Conservation (phyloP, 805 yeast genomes). For the Candida xyloterini region DNA sequence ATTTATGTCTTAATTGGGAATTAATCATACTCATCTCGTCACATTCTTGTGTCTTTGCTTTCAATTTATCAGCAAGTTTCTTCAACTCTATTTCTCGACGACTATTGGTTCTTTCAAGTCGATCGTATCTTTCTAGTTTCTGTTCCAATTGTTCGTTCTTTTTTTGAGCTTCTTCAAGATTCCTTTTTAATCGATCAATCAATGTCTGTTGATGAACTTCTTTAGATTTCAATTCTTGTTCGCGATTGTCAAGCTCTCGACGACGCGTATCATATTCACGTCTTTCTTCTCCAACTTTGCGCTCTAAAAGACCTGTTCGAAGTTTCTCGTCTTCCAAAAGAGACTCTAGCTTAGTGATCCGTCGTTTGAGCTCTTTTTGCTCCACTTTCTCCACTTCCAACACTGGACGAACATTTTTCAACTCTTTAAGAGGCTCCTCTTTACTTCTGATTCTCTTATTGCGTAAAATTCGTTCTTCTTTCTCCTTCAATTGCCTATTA, state of each 20-base stretch:
- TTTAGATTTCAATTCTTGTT: conserved; percentile 1
- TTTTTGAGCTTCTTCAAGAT: not conserved
- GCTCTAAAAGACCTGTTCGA: conserved; percentile 4
- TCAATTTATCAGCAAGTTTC: not conserved
- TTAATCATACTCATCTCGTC: not conserved
- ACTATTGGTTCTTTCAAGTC: not conserved
- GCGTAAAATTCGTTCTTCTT: conserved; percentile 16
- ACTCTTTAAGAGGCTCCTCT: conserved; percentile 4
- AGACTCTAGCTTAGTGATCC: conserved; percentile 5
- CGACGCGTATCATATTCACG: conserved; percentile 3
- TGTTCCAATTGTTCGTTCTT: not conserved
- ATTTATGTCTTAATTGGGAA: not conserved
- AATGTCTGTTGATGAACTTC: not conserved
- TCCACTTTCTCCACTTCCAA: conserved; percentile 12
- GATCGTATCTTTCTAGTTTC: not conserved
- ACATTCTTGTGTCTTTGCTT: not conserved
- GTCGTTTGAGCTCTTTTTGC: conserved; percentile 7
- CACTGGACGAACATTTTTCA: not conserved
- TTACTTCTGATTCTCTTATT: conserved; percentile 9
- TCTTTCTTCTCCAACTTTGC: conserved; percentile 8
- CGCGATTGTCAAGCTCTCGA: conserved; percentile 3
- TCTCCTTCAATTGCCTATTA: conserved; percentile 19
- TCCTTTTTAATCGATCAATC: not conserved
- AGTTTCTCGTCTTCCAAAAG: conserved; percentile 5
- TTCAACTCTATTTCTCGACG: not conserved